These are phyloP conservation scores for Boletus subcaerulescens DNA, from an alignment of 768 basidiomycete species.

Conservation along the genomic window DNA sequence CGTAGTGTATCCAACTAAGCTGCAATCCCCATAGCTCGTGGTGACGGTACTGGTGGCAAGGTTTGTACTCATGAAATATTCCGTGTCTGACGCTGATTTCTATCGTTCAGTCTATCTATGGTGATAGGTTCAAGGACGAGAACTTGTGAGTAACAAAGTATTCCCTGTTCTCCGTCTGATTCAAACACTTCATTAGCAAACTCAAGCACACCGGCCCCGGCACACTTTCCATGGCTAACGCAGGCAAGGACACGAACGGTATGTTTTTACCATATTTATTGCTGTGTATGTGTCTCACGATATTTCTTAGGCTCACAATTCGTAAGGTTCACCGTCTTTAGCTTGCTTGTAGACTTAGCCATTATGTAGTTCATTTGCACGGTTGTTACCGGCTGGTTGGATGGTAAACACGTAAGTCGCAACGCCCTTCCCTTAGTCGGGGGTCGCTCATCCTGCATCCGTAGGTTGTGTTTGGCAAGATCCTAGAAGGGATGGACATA, in stretches of 20 bases:
- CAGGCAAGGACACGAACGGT: constrained; percentile 92
- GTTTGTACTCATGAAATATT: constrained; percentile 33
- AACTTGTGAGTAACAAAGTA: constrained; percentile 69
- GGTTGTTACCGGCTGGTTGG: constrained; percentile 82
- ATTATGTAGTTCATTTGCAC: constrained; percentile 84
- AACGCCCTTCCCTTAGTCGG: not conserved
- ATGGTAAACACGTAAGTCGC: constrained; percentile 74
- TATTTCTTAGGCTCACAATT: constrained; percentile 73
- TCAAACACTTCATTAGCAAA: constrained; percentile 57
- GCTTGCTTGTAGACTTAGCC: not conserved
- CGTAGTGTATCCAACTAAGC: constrained; percentile 10
- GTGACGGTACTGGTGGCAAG: constrained; percentile 92
- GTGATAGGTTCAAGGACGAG: constrained; percentile 88
- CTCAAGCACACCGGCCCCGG: constrained; percentile 90
- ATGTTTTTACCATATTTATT: constrained; percentile 9
- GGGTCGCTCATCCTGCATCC: constrained; percentile 9
- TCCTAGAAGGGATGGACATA: constrained; percentile 91
- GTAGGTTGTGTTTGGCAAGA: constrained; percentile 90
- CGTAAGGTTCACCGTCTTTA: constrained; percentile 42
- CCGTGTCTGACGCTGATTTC: constrained; percentile 1
- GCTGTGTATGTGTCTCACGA: not conserved
- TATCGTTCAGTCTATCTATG: constrained; percentile 74
- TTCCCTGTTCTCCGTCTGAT: not conserved
- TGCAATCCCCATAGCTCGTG: constrained; percentile 51
- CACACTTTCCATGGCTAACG: constrained; percentile 91